A percentile compares a stretch with the other conserved stretches of the same genome.
Evolutionary conservation across 2,329 filamentous ascomycete genomes (phyloP).

Genomic region (Curvularia lunata): DNA sequence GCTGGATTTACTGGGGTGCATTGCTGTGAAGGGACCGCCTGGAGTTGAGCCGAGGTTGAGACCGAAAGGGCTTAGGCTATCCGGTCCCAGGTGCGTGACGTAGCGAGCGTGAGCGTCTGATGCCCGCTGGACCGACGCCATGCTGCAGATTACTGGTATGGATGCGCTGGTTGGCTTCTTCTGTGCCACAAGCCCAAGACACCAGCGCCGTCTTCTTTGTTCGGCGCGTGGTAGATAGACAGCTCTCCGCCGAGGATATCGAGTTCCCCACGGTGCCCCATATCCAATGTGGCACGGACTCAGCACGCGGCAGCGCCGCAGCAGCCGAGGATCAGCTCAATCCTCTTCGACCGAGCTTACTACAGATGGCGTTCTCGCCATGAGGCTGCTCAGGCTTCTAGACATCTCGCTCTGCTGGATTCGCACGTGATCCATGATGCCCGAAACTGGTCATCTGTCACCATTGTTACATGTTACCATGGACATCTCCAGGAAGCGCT

Average conservation of each 20-base stretch:
- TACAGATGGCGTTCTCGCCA: not conserved
- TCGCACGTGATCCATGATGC: not conserved
- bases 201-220: not conserved
- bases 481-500: not conserved
- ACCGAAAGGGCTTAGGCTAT: conserved; percentile 15
- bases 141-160: not conserved
- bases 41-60: conserved; percentile 26
- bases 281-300: conserved; percentile 11
- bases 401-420: conserved; percentile 21
- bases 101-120: conserved; percentile 5
- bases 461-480: not conserved
- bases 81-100: conserved; percentile 11
- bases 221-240: not conserved
- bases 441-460: not conserved
- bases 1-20: conserved; percentile 23
- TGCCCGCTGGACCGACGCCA: conserved; percentile 18
- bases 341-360: conserved; percentile 6
- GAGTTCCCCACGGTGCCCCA: conserved; percentile 14
- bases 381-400: conserved; percentile 18
- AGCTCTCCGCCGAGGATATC: conserved; percentile 6
- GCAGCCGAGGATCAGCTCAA: conserved; percentile 10
- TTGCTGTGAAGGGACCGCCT: conserved; percentile 20
- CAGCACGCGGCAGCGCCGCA: conserved; percentile 8
- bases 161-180: not conserved
- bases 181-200: not conserved